Evolutionary conservation across 1,284 basidiomycete genomes (phyloP).

Genomic region (Puccinia novopanici): DNA sequence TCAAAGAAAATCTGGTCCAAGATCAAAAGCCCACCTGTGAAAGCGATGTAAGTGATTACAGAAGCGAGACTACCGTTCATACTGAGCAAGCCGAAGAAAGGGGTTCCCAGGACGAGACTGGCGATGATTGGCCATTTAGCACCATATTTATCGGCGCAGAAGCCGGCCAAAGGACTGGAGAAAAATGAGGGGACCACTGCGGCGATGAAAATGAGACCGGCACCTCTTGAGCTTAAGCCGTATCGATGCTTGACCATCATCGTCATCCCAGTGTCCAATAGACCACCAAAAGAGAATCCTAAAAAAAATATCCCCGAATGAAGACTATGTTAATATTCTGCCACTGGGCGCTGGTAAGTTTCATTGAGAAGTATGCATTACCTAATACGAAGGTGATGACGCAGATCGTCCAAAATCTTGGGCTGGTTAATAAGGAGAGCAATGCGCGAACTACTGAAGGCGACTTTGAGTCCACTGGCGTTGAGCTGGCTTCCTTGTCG

Average conservation of each 20-base stretch:
- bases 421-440: constrained; percentile 9
- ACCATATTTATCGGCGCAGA: constrained; percentile 23
- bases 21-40: constrained; percentile 19
- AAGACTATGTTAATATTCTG: neutral
- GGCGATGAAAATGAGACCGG: constrained; percentile 30
- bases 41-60: constrained; percentile 19
- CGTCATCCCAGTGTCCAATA: constrained; percentile 35
- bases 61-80: constrained; percentile 13
- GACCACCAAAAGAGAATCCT: constrained; percentile 38
- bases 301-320: neutral
- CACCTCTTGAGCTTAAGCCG: constrained; percentile 22
- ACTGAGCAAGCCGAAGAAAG: constrained; percentile 26
- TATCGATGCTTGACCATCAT: constrained; percentile 10
- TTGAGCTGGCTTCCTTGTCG: neutral
- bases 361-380: neutral
- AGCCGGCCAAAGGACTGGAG: constrained; percentile 34
- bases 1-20: too few species aligned
- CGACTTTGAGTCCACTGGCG: neutral
- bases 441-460: constrained; percentile 8
- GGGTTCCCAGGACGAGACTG: constrained; percentile 14
- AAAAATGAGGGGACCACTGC: constrained; percentile 27
- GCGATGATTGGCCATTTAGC: constrained; percentile 8
- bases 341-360: neutral
- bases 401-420: constrained; percentile 29
- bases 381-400: constrained; percentile 32